A percentile compares a stretch with the other conserved stretches of the same genome.
Conservation (phyloP, 2,329 filamentous ascomycete genomes). For the Ascochyta rabiei region DNA sequence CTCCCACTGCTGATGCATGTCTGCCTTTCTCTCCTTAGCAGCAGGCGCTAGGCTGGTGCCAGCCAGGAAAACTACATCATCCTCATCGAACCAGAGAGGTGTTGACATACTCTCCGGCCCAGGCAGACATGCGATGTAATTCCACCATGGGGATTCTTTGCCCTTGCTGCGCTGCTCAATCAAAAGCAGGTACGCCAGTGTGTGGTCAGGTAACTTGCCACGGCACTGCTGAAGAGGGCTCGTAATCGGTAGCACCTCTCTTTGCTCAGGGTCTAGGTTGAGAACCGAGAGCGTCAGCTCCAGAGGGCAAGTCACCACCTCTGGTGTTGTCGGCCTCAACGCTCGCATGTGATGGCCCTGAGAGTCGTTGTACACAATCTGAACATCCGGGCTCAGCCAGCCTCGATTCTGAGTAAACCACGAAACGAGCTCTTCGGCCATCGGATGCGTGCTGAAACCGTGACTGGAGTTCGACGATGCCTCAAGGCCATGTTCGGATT, state of each 20-base stretch:
- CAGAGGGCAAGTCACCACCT: slow-evolving; percentile 41
- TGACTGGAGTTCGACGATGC: slow-evolving; percentile 10
- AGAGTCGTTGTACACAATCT: slow-evolving; percentile 33
- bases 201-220: slow-evolving; percentile 37
- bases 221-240: slow-evolving; percentile 34
- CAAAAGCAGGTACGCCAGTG: slow-evolving; percentile 45
- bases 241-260: slow-evolving; percentile 30
- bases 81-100: slow-evolving; percentile 45
- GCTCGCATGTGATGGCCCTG: slow-evolving; percentile 43
- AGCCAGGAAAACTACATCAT: slow-evolving; percentile 42
- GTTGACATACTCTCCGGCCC: slow-evolving; percentile 41
- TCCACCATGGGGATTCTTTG: slow-evolving; percentile 41
- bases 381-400: slow-evolving; percentile 37
- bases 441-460: slow-evolving; percentile 17
- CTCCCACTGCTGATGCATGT: slow-evolving; percentile 34
- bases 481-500: not conserved
- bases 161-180: slow-evolving; percentile 41
- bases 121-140: slow-evolving; percentile 47
- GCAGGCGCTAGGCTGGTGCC: slow-evolving; percentile 45
- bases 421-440: slow-evolving; percentile 26
- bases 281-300: slow-evolving; percentile 44
- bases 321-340: slow-evolving; percentile 24
- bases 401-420: slow-evolving; percentile 45
- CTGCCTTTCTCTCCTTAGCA: slow-evolving; percentile 26
- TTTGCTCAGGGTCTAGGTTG: slow-evolving; percentile 40